phyloP scores from a whole-genome alignment of 306 rosid genomes.

The Boehmeria nivea region DNA sequence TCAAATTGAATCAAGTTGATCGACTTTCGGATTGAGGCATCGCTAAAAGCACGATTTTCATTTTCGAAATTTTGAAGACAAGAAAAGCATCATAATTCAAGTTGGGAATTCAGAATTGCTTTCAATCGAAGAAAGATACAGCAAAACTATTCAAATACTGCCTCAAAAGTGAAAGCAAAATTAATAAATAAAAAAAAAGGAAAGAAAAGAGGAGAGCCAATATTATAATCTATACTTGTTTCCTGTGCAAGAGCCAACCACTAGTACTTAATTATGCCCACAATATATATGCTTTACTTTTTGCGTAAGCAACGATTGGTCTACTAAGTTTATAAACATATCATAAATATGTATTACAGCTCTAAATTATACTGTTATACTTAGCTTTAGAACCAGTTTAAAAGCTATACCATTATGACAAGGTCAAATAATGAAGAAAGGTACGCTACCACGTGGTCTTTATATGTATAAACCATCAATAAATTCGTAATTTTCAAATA shows the following conservation, averaged over 20 bases:
- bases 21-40: no score
- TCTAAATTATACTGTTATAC: no score
- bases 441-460: no score
- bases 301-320: background rate
- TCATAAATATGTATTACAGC: background rate
- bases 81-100: background rate
- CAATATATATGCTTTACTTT: background rate
- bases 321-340: background rate
- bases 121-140: background rate
- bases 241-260: no score
- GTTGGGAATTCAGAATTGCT: constrained; percentile 1
- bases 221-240: no score
- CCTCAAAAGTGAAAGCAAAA: background rate
- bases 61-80: background rate
- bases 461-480: no score
- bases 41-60: background rate
- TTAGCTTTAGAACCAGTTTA: no score
- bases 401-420: no score
- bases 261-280: background rate
- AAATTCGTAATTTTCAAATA: no score
- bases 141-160: background rate
- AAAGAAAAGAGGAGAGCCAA: no score
- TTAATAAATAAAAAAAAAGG: background rate
- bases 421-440: no score
- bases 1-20: no score